Percentiles rank a stretch among this genome's conserved stretches.
phyloP scores from a whole-genome alignment of 768 basidiomycete genomes.

The Hericium alpestre region DNA sequence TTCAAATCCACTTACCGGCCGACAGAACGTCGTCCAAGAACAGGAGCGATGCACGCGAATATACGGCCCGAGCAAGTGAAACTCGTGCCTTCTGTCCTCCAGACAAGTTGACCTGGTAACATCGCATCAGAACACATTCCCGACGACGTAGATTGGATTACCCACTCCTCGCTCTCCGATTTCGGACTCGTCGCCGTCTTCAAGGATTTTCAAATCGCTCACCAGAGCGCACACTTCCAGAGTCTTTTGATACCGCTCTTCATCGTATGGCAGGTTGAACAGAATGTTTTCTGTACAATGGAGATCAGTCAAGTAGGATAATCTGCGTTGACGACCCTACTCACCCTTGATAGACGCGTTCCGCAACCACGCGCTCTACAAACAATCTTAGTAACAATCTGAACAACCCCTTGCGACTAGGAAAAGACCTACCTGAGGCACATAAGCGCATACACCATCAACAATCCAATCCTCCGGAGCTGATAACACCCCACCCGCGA shows the following conservation, averaged over 20 bases:
- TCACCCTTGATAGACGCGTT: slow-evolving; percentile 58
- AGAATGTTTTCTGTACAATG: slow-evolving; percentile 53
- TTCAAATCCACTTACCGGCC: slow-evolving; percentile 22
- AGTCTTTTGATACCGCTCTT: slow-evolving; percentile 65
- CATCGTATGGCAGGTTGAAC: slow-evolving; percentile 67
- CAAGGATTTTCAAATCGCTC: slow-evolving; percentile 69
- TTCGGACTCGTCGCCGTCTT: slow-evolving; percentile 82
- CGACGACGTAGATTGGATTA: not conserved
- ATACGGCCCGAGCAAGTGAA: slow-evolving; percentile 75
- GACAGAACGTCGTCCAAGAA: slow-evolving; percentile 76
- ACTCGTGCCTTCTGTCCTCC: slow-evolving; percentile 56
- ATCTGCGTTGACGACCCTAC: not conserved
- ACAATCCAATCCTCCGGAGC: slow-evolving; percentile 69
- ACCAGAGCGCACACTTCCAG: slow-evolving; percentile 68
- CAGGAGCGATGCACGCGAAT: slow-evolving; percentile 74
- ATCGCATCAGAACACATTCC: not conserved
- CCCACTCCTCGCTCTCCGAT: slow-evolving; percentile 77
- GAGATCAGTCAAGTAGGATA: not conserved
- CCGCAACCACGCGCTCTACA: slow-evolving; percentile 50
- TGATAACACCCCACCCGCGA: slow-evolving; percentile 29
- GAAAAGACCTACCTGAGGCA: slow-evolving; percentile 47
- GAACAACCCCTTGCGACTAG: slow-evolving; percentile 13
- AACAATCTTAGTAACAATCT: slow-evolving; percentile 3
- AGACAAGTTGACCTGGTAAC: slow-evolving; percentile 31
- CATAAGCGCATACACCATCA: slow-evolving; percentile 72